Base-by-base conservation (phyloP, 2,329 filamentous ascomycete genomes). In the Macrophomina tecta region DNA sequence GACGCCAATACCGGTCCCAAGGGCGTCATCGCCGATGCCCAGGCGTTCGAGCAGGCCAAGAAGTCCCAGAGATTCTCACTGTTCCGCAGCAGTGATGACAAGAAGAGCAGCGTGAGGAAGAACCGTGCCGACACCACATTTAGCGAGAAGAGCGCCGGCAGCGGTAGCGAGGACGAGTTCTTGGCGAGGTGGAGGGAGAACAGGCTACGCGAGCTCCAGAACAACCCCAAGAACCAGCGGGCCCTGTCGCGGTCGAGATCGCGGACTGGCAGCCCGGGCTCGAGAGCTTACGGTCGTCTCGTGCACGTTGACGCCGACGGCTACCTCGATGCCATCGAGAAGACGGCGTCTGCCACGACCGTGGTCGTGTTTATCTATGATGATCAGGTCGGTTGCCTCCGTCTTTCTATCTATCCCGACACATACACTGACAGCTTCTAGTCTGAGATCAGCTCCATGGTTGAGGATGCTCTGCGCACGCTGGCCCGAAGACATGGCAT, bases 361-460 rank as follows among this genome's bases (percentile, higher is more conserved):
- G 94, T 98, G 1, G 91, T 97, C 2, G 95, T 99, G 34, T 96
- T 94, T 80, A 93, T 99, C 70, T 95, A 93, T 78, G 93, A 97
- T 75, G 87, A 91, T 69, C 86, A 91, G 83, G 93, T 97, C 86
- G 77, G 88, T 80, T 61, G 64, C 61, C n/a, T 32, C 18, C 36
- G 34, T 6, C 51, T 56, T 14, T 64, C 42, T 53, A 40, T 64
- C 51, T 18, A 18, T 18, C 18, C 18, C 49, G 56, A 64, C 28
- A 18, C 55, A 60, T 64, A 46, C 49, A 28, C n/a, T 42, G 16
- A 51, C 58, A 70, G 64, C 70, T 72, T 70, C 18, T 70, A 97
- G 91, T 96, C 91, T 68, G 85, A 90, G 67, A 90, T 94, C 70
- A 96, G 92, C 55, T 82, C 86, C 49, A 86, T 92, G 67, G 90